Percentiles rank a stretch among this genome's conserved stretches.
phyloP scores from a whole-genome alignment of 2,329 filamentous ascomycete species.

The Trichoderma cornu-damae region DNA sequence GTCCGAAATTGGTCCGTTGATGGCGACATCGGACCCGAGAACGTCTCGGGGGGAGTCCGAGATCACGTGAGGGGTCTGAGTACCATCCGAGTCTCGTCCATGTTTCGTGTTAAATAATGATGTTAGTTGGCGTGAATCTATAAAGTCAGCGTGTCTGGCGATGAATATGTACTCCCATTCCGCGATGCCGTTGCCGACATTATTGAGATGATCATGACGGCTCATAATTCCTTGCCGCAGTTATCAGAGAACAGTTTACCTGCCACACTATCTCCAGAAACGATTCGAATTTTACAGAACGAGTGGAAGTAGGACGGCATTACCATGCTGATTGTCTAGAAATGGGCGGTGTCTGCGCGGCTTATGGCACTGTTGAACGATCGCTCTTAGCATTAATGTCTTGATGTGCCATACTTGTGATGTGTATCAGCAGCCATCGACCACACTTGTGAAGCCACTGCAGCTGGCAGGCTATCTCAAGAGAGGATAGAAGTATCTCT shows the following conservation, averaged over 20 bases:
- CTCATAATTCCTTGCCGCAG: slow-evolving; percentile 27
- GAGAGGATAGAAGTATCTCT: slow-evolving; percentile 23
- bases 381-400: slow-evolving; percentile 26
- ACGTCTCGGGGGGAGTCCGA: background rate
- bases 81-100: background rate
- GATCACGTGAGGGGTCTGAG: background rate
- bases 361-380: slow-evolving; percentile 25
- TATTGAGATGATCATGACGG: slow-evolving; percentile 29
- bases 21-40: slow-evolving; percentile 4
- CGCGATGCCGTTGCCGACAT: slow-evolving; percentile 20
- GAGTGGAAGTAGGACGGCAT: slow-evolving; percentile 24
- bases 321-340: slow-evolving; percentile 27
- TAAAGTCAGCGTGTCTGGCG: background rate
- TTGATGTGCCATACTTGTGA: slow-evolving; percentile 29
- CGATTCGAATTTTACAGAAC: slow-evolving; percentile 23
- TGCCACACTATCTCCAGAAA: slow-evolving; percentile 25
- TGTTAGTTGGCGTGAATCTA: too few species aligned
- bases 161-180: slow-evolving; percentile 21
- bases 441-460: slow-evolving; percentile 23
- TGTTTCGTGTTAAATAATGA: background rate
- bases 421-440: slow-evolving; percentile 25
- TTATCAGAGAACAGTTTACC: slow-evolving; percentile 22
- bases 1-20: slow-evolving; percentile 10
- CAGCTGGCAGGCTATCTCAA: slow-evolving; percentile 19
- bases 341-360: slow-evolving; percentile 27